Percentiles rank a stretch among this genome's conserved stretches.
These are phyloP conservation scores for Citrullus amarus DNA, from an alignment of 306 rosid genomes.

Conservation along the genomic window DNA sequence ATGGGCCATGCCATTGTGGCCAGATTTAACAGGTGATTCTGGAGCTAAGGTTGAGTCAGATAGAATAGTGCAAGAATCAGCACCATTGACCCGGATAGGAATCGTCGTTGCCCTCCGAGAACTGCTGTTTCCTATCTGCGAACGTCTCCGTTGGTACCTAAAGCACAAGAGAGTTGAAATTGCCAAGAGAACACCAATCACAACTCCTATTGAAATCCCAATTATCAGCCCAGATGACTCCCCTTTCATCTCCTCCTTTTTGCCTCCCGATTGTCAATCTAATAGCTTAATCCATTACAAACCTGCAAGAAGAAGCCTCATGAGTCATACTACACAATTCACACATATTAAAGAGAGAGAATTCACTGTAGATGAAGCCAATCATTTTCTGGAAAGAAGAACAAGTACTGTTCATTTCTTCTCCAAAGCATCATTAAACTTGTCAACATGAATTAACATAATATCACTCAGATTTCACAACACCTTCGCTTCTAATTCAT, in stretches of 20 bases:
- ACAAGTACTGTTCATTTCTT: not conserved
- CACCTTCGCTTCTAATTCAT: not conserved
- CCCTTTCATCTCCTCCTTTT: slow-evolving; percentile 49
- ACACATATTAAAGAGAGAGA: not conserved
- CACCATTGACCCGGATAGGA: slow-evolving; percentile 85
- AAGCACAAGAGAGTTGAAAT: slow-evolving; percentile 64
- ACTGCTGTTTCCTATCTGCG: slow-evolving; percentile 97
- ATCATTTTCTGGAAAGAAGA: not conserved
- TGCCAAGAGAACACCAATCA: slow-evolving; percentile 82
- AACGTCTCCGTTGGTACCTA: slow-evolving; percentile 63
- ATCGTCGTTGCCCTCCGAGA: slow-evolving; percentile 73
- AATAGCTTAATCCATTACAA: slow-evolving; percentile 38
- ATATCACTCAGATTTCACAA: not conserved
- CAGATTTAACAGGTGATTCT: slow-evolving; percentile 88
- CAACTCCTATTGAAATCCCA: slow-evolving; percentile 89
- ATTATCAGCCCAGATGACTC: slow-evolving; percentile 79
- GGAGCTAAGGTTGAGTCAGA: slow-evolving; percentile 92
- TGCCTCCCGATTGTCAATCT: slow-evolving; percentile 22
- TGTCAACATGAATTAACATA: not conserved
- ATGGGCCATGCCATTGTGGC: slow-evolving; percentile 36
- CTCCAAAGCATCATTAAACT: not conserved
- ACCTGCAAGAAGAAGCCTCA: slow-evolving; percentile 28
- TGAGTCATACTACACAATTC: not conserved
- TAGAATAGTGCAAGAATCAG: slow-evolving; percentile 56
- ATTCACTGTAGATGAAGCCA: not conserved